These are phyloP conservation scores for Exobasidium cylindrosporum DNA, from an alignment of 1,284 basidiomycete genomes.

Conservation along the genomic window DNA sequence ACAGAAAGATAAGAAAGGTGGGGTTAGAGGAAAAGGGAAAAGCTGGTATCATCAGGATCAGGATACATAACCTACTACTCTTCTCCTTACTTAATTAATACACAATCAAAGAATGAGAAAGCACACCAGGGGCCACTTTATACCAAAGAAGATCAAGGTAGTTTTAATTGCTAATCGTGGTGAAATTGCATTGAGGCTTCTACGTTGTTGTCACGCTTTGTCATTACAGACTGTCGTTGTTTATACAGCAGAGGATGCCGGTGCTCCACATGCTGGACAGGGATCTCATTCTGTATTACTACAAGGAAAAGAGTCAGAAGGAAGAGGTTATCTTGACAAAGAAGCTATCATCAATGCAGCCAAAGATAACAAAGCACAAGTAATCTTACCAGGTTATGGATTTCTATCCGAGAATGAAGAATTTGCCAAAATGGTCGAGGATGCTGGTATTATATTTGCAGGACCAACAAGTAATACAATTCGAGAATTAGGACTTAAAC, in stretches of 20 bases:
- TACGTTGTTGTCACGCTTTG: slow-evolving; percentile 62
- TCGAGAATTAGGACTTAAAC: slow-evolving; percentile 65
- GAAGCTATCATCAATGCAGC: slow-evolving; percentile 21
- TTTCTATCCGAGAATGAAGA: slow-evolving; percentile 63
- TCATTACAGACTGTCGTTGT: slow-evolving; percentile 61
- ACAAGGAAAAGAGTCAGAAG: slow-evolving; percentile 58
- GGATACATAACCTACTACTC: no score
- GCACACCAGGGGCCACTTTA: slow-evolving; percentile 3
- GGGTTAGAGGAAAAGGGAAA: no score
- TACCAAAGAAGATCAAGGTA: not conserved
- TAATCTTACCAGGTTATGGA: slow-evolving; percentile 67
- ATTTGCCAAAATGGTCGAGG: slow-evolving; percentile 56
- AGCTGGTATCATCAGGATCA: no score
- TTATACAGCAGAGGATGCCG: slow-evolving; percentile 62
- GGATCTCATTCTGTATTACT: slow-evolving; percentile 21
- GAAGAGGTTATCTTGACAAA: slow-evolving; percentile 33
- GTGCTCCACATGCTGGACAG: slow-evolving; percentile 58
- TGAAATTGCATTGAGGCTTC: slow-evolving; percentile 63
- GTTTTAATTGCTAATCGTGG: slow-evolving; percentile 60
- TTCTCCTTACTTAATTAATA: no score
- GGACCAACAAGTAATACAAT: slow-evolving; percentile 65
- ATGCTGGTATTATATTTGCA: slow-evolving; percentile 63
- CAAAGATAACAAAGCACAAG: slow-evolving; percentile 16
- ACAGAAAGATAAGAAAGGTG: no score
- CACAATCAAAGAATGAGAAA: no score